Evolutionary conservation across 2,329 filamentous ascomycete genomes (phyloP).

Genomic region (Cladobotryum mycophilum): DNA sequence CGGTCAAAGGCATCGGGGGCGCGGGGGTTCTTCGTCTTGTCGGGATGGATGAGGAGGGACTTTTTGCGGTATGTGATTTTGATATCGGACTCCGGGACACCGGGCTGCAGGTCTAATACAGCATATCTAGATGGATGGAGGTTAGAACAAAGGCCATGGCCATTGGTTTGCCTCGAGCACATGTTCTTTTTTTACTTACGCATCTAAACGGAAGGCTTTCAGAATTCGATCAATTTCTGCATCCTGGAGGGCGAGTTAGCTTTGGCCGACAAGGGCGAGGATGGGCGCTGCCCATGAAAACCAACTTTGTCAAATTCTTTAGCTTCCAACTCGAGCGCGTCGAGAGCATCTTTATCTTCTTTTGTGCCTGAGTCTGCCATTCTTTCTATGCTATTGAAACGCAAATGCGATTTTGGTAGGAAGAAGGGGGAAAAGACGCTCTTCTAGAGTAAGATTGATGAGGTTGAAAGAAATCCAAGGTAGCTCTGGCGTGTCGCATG

Average conservation of each 20-base stretch:
- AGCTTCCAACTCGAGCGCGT: conserved; percentile 73
- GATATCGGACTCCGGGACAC: conserved; percentile 93
- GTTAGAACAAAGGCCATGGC: not conserved
- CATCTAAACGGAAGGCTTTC: conserved; percentile 72
- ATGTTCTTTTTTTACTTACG: conserved; percentile 38
- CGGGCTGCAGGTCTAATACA: conserved; percentile 90
- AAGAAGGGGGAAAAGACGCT: not conserved
- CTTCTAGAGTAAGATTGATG: not conserved
- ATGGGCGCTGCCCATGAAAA: not conserved
- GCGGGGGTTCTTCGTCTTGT: conserved; percentile 87
- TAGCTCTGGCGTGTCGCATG: conserved; percentile 5
- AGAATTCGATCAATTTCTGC: conserved; percentile 92
- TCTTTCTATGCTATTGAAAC: conserved; percentile 3
- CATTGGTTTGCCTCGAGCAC: not conserved
- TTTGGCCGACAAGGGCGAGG: conserved; percentile 3
- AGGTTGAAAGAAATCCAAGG: conserved; percentile 1
- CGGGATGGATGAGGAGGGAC: conserved; percentile 97
- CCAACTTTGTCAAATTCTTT: conserved; percentile 84
- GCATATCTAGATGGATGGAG: conserved; percentile 63
- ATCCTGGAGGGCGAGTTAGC: conserved; percentile 52
- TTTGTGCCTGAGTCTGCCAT: conserved; percentile 35
- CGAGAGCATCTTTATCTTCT: conserved; percentile 69
- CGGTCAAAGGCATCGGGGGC: conserved; percentile 96
- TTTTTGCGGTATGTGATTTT: conserved; percentile 92
- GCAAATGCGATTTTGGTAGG: not conserved